Evolutionary conservation across 2,329 filamentous ascomycete species (phyloP), one percentile per base, ranked within the genome.

Genomic region (Teratosphaeria viscida): DNA sequence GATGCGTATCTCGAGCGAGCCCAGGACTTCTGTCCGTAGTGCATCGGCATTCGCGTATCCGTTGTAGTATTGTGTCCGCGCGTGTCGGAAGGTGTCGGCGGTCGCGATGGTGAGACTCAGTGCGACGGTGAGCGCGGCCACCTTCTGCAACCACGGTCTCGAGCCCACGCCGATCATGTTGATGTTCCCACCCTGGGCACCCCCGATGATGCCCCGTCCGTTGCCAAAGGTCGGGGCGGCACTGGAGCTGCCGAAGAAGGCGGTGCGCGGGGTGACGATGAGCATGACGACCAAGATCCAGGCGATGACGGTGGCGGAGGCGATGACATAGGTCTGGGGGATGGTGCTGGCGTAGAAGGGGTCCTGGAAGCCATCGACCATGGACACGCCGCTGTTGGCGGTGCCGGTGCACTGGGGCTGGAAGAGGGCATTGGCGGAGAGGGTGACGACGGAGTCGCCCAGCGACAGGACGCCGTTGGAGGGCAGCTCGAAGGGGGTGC

Each of bases 211-310:
- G 60, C 91, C 90, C 70, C 89, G 85, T 53, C 92, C 89, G 55
- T 89, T 85, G 6, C 65, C 66, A 52, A 73, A 69, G 2, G 67
- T 67, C 16, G 67, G 63, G 32, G 79, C 77, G 39, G 81, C 78
- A 8, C 80, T 79, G 4, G 80, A 76, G 26, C 90, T 90, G 58
- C 90, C 90, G 60, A 95, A 85, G 63, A 95, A 86, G 72, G 94
- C 96, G 3, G 94, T 96, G 57, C 92, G 85, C n/a, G 92, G 92
- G 0, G 91, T 95, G 67, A 96, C 91, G 70, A 96, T 84, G 43
- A 97, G 85, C 82, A 96, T 95, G 63, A 96, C 89, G 66, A 96
- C 87, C 54, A 97, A 84, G 71, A 95, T 88, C 76, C 95, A 97
- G 55, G 91, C 88, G 56, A 95, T 87, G 59, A 96, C 88, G 0